These are phyloP conservation scores for Neocucurbitaria cava DNA, from an alignment of 2,329 filamentous ascomycete species.

Conservation along the genomic window DNA sequence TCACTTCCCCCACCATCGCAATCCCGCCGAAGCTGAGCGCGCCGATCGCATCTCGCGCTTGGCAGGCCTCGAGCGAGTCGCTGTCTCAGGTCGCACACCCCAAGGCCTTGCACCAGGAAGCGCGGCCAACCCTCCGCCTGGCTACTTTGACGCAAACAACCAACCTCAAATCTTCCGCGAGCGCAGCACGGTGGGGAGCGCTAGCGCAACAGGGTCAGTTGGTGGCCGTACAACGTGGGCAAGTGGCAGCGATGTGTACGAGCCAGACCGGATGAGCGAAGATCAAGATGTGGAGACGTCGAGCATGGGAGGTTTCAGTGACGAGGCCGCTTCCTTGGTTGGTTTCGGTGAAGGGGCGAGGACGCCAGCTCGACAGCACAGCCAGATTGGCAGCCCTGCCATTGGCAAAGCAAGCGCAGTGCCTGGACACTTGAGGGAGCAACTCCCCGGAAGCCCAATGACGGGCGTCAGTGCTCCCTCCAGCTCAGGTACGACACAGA, in stretches of 20 bases:
- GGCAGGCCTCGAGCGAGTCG: conserved; percentile 86
- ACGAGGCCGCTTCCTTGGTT: conserved; percentile 84
- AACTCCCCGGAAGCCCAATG: conserved; percentile 40
- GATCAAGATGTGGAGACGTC: conserved; percentile 66
- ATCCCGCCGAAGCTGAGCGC: conserved; percentile 86
- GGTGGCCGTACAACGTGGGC: conserved; percentile 74
- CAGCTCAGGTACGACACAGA: conserved; percentile 38
- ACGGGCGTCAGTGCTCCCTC: conserved; percentile 37
- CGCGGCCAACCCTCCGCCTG: conserved; percentile 49
- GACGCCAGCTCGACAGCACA: conserved; percentile 59
- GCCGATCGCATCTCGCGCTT: conserved; percentile 95
- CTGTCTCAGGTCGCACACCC: conserved; percentile 69
- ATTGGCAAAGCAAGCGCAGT: conserved; percentile 57
- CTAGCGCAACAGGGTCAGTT: conserved; percentile 82
- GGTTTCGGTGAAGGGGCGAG: conserved; percentile 89
- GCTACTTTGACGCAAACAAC: conserved; percentile 84
- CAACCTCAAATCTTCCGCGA: conserved; percentile 69
- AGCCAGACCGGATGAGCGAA: conserved; percentile 75
- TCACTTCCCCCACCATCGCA: conserved; percentile 68
- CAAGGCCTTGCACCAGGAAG: conserved; percentile 56
- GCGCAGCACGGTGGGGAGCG: conserved; percentile 88
- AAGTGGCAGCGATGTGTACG: conserved; percentile 65
- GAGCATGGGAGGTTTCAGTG: conserved; percentile 80
- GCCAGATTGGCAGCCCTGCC: conserved; percentile 81
- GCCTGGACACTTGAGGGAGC: conserved; percentile 44